Conservation (phyloP, 176 grass and related monocot species). For the Rhipidocladum racemiflorum region DNA sequence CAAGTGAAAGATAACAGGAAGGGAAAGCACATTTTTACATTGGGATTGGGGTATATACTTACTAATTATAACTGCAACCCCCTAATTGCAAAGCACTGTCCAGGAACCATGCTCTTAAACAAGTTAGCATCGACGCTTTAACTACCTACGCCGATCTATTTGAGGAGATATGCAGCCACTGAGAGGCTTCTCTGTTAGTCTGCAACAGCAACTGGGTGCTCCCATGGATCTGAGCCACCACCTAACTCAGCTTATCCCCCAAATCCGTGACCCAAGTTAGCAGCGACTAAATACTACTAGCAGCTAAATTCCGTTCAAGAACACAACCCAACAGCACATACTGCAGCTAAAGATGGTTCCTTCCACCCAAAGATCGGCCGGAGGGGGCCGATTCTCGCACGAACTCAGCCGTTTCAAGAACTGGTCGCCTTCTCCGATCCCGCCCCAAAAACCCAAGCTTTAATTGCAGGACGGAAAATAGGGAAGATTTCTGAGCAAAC, state of each 20-base stretch:
- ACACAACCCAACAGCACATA: neutral
- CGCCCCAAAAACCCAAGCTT: neutral
- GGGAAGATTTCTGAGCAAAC: neutral
- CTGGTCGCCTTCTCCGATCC: neutral
- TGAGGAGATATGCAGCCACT: neutral
- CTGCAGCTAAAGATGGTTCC: neutral
- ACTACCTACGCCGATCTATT: neutral
- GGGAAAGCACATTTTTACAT: no score
- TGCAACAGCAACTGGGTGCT: neutral
- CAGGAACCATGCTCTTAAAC: neutral
- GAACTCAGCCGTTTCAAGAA: neutral
- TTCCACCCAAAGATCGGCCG: neutral
- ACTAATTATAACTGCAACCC: no score
- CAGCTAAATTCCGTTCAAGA: neutral
- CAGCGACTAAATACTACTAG: neutral
- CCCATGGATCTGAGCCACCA: neutral
- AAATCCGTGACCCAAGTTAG: neutral
- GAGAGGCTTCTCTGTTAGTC: neutral
- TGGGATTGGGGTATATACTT: no score
- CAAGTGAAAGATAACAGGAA: no score
- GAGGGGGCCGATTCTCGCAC: neutral
- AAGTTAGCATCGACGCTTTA: neutral
- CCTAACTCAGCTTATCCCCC: neutral
- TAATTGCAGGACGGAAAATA: neutral
- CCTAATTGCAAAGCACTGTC: neutral